Percentiles rank a stretch among this genome's conserved stretches.
Evolutionary conservation across 306 rosid genomes (phyloP).

Genomic region (Cucumis hystrix): DNA sequence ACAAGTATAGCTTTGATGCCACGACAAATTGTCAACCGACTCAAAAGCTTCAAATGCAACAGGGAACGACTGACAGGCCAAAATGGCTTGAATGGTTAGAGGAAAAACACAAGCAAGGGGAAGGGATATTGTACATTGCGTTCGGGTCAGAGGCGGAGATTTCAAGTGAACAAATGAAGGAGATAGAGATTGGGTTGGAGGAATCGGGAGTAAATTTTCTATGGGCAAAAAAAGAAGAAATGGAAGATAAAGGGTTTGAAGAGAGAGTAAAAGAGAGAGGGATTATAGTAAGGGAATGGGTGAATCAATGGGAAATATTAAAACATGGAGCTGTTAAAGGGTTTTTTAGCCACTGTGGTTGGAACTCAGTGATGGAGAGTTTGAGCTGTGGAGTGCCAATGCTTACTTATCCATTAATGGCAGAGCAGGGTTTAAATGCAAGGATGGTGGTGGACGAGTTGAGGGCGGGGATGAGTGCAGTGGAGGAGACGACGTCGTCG

Average conservation of each 20-base stretch:
- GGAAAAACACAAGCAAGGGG: neutral
- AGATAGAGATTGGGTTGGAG: conserved; percentile 31
- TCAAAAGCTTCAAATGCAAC: too few relatives aligned
- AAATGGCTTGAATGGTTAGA: conserved; percentile 27
- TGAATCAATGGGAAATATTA: conserved; percentile 27
- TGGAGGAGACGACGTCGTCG: neutral
- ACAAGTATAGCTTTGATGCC: too few relatives aligned
- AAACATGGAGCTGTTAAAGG: conserved; percentile 29
- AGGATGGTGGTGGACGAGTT: conserved; percentile 42
- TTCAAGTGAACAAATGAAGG: conserved; percentile 14
- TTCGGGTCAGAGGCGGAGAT: conserved; percentile 33
- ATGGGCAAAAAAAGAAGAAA: conserved; percentile 24
- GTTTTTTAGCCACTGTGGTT: conserved; percentile 45
- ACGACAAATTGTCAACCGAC: too few relatives aligned
- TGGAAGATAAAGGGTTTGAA: conserved; percentile 15
- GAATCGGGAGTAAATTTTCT: conserved; percentile 20
- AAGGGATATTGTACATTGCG: conserved; percentile 25
- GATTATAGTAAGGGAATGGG: conserved; percentile 37
- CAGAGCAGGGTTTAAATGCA: conserved; percentile 33
- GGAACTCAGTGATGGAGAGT: conserved; percentile 41
- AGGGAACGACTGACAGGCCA: too few relatives aligned
- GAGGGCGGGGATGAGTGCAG: conserved; percentile 19
- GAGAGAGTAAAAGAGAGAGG: conserved; percentile 27
- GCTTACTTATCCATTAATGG: conserved; percentile 37
- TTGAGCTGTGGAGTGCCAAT: conserved; percentile 35